Percentiles rank a stretch among this genome's conserved stretches.
Conservation (phyloP, 1,284 basidiomycete genomes). For the Heterobasidion annosum region DNA sequence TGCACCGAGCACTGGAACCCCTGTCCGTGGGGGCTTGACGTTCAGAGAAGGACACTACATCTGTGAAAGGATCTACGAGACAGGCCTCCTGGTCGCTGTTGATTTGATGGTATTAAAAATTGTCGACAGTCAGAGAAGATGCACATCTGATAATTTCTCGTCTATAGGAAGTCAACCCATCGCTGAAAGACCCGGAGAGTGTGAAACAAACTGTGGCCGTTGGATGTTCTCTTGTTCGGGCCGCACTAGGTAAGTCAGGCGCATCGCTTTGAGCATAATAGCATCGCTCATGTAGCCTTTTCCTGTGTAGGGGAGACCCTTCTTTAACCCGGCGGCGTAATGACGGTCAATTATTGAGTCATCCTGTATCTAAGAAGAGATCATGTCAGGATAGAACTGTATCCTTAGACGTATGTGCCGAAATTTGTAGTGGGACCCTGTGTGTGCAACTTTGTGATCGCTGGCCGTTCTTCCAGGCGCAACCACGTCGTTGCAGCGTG, state of each 20-base stretch:
- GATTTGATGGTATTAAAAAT: conserved; percentile 73
- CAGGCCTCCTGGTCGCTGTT: conserved; percentile 84
- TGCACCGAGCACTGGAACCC: conserved; percentile 93
- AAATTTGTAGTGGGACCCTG: too few species aligned
- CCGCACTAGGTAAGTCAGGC: conserved; percentile 65
- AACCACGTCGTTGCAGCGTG: too few species aligned
- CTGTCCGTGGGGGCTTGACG: conserved; percentile 90
- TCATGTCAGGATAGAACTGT: too few species aligned
- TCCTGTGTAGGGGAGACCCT: conserved; percentile 10
- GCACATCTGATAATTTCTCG: neutral
- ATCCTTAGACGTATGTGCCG: too few species aligned
- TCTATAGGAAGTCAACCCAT: conserved; percentile 90
- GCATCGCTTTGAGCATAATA: neutral
- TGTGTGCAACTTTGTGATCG: too few species aligned
- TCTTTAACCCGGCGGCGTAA: conserved; percentile 5
- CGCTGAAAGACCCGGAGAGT: conserved; percentile 64
- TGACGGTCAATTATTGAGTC: neutral
- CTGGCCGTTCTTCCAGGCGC: too few species aligned
- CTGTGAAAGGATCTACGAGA: conserved; percentile 91
- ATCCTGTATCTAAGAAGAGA: too few species aligned
- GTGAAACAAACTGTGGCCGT: conserved; percentile 88
- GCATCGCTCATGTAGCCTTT: neutral
- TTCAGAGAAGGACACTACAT: conserved; percentile 98
- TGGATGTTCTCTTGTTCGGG: conserved; percentile 86
- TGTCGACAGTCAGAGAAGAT: neutral